Percentiles rank a stretch among this genome's conserved stretches.
These are phyloP conservation scores for Suhomyces panamericanus DNA, from an alignment of 1,139 yeast species.

Conservation along the genomic window DNA sequence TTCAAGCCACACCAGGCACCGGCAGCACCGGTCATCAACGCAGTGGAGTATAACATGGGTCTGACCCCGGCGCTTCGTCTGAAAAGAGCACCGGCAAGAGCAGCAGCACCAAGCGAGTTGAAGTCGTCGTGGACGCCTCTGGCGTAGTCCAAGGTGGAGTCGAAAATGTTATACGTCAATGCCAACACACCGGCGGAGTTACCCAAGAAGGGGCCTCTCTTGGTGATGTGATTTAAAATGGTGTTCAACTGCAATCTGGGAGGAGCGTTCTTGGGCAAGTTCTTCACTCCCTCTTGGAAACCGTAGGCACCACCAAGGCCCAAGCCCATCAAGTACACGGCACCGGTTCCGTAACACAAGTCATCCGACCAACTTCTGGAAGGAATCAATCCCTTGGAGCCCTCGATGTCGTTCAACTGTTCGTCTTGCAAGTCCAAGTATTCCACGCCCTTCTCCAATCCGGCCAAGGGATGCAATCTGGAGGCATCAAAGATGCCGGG, in stretches of 20 bases:
- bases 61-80: constrained; percentile 80
- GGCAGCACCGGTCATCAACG: constrained; percentile 84
- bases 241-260: constrained; percentile 83
- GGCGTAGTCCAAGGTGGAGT: constrained; percentile 71
- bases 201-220: constrained; percentile 94
- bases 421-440: constrained; percentile 85
- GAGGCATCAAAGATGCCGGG: constrained; percentile 70
- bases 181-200: constrained; percentile 95
- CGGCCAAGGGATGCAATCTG: constrained; percentile 90
- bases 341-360: constrained; percentile 96
- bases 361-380: constrained; percentile 97
- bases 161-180: constrained; percentile 79
- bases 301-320: constrained; percentile 91
- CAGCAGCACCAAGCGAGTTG: constrained; percentile 88
- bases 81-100: constrained; percentile 87
- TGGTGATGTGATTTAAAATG: constrained; percentile 84
- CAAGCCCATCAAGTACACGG: constrained; percentile 73
- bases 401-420: constrained; percentile 70
- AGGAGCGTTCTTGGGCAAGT: constrained; percentile 72
- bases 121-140: constrained; percentile 88
- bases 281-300: constrained; percentile 76
- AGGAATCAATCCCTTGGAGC: constrained; percentile 87
- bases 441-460: constrained; percentile 85
- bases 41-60: constrained; percentile 89
- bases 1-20: constrained; percentile 92